Base-by-base conservation (phyloP, 805 yeast genomes). In the Monosporozyma servazzii region DNA sequence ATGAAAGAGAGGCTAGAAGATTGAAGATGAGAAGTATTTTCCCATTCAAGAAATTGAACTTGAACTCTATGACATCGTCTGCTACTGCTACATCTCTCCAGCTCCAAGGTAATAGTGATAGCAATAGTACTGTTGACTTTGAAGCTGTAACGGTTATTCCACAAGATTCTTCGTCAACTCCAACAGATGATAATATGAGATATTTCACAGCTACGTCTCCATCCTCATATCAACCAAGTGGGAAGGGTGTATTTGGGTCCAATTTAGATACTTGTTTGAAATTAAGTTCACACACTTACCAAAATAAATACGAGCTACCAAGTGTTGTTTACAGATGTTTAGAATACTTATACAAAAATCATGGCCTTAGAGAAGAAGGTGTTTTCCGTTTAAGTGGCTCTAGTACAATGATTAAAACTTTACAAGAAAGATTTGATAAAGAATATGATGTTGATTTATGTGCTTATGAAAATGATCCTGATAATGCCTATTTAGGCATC, bases 301-400 rank as follows among this genome's bases (percentile, higher is more conserved):
- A 64, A 46, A 61, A 64, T 65, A 68, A 33, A 55, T 76, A 59
- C 33, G 66, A 65, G 7, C 68, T 72, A 18, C 97, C 99, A 1
- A 80, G 89, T 41, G 81, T 91, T 7, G 79, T 88, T 17, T 85
- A 71, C 59, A 71, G 95, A 53, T 88, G 96, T 61, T 61, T 90
- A 33, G 84, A 80, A 51, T 86, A 76, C 57, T 72, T 91, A 48
- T 75, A 76, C 48, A 75, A 73, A 39, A 77, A 82, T 25, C 80
- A 83, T 21, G 96, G 95, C 0, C 72, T 83, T n/a, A 78, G 78
- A 54, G 93, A 88, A 65, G 96, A 89, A 61, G 99, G 99, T 10
- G 79, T 91, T 2, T 93, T 93, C 71, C 75, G 99, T 54, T 71
- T 89, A 52, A 87, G 90, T 67, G 98, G 98, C 3, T 87, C 95